Evolutionary conservation across 768 basidiomycete species (phyloP), one percentile per base, ranked within the genome.

Genomic region (Tubosaeta brunneosetosa): DNA sequence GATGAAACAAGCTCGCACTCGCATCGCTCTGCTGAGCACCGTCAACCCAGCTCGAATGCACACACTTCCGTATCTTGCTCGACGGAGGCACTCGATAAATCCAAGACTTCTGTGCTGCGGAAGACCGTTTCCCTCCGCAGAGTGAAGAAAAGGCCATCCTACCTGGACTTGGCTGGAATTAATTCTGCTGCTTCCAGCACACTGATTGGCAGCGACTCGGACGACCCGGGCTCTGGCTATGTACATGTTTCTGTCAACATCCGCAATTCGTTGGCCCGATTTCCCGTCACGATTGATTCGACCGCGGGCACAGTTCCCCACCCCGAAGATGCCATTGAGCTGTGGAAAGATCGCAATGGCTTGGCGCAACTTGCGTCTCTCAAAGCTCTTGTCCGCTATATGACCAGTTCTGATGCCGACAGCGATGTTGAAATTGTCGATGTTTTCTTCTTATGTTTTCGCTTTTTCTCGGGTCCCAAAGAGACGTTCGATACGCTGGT

Each of bases 401-500:
- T 81, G 52, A 77, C 79, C 2, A 74, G 75, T 3, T 70, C 72
- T 37, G 69, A 74, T 37, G 61, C 61, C 9, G 56, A 73, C 16
- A 49, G 42, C 44, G 77, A 83, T 51, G 63, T 68, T 48, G 65
- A 77, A 36, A 64, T 86, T 67, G 60, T 69, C 54, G 66, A 77
- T 53, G 66, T 79, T 2, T 86, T 91, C 70, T 84, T 88, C 68
- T 68, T 82, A n/a, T 82, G 78, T 47, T 91, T 89, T 69, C 82
- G 87, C 26, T 77, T 82, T 55, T 89, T 86, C 71, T 77, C 79
- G 13, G 73, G 74, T 0, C 77, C 88, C 0, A 26, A 41, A 14
- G 71, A 75, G 7, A 70, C 84, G 11, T 69, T 82, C 32, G 65
- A 69, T 0, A 66, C 72, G 6, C 64, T 83, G 22, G 56, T 79